phyloP scores from a whole-genome alignment of 805 yeast species.

The Crinitomyces ghanaensis region DNA sequence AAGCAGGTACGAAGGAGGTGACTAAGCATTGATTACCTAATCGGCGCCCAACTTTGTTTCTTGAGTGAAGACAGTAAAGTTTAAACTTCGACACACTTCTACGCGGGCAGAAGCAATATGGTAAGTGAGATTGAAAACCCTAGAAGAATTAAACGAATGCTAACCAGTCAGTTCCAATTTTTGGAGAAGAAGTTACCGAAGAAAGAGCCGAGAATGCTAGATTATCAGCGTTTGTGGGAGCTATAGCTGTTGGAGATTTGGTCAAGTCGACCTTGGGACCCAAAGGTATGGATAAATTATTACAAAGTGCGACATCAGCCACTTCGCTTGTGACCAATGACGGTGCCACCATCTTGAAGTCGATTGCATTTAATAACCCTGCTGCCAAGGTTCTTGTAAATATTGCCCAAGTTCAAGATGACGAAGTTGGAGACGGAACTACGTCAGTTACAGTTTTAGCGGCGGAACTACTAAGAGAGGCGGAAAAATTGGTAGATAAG shows the following conservation, averaged over 20 bases:
- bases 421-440: constrained; percentile 98
- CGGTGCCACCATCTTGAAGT: constrained; percentile 92
- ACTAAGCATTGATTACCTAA: too few relatives aligned
- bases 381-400: constrained; percentile 95
- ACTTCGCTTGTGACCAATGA: constrained; percentile 83
- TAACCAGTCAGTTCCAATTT: constrained; percentile 82
- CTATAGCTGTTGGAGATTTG: constrained; percentile 96
- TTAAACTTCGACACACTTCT: neutral
- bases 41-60: too few relatives aligned
- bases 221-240: constrained; percentile 92
- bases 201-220: constrained; percentile 98
- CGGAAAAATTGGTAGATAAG: constrained; percentile 82
- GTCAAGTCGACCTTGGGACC: constrained; percentile 95
- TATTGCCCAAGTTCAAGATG: constrained; percentile 91
- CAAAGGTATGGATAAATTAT: constrained; percentile 94
- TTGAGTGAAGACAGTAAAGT: neutral
- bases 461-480: constrained; percentile 90
- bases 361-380: constrained; percentile 93
- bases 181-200: constrained; percentile 95
- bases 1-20: too few relatives aligned
- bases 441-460: constrained; percentile 91
- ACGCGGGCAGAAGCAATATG: constrained; percentile 1
- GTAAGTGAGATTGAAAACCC: constrained; percentile 1
- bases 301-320: constrained; percentile 77
- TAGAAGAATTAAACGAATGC: neutral